phyloP scores from a whole-genome alignment of 2,329 filamentous ascomycete species.

The Penicillium sp. region DNA sequence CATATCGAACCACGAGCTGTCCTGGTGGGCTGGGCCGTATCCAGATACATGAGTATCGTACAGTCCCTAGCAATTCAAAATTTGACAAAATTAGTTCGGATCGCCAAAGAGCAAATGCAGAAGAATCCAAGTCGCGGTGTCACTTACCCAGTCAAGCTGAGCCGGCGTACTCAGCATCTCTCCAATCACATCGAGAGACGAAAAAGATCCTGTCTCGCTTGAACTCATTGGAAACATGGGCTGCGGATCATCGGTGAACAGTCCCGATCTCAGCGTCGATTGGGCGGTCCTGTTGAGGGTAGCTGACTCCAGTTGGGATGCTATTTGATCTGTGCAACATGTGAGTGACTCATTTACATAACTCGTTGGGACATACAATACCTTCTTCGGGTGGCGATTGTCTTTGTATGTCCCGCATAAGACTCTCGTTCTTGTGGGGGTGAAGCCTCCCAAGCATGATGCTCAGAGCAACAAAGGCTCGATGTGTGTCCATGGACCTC shows the following conservation, averaged over 20 bases:
- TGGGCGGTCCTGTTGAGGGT: slow-evolving; percentile 4
- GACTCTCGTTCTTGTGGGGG: slow-evolving; percentile 1
- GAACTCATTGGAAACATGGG: not conserved
- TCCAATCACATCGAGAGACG: slow-evolving; percentile 25
- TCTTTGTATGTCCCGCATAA: slow-evolving; percentile 3
- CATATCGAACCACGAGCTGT: slow-evolving; percentile 9
- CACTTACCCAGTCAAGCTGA: slow-evolving; percentile 31
- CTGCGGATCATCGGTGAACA: not conserved
- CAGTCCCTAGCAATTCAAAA: slow-evolving; percentile 9
- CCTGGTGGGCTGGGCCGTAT: slow-evolving; percentile 6
- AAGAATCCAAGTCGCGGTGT: not conserved
- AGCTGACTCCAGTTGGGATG: not conserved
- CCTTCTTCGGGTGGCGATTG: not conserved
- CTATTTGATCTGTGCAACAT: slow-evolving; percentile 1
- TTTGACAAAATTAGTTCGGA: not conserved
- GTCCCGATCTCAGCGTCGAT: not conserved
- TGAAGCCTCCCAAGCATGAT: slow-evolving; percentile 26
- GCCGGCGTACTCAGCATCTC: slow-evolving; percentile 30
- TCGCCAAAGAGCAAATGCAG: not conserved
- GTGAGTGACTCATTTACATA: not conserved
- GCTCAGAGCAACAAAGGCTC: slow-evolving; percentile 22
- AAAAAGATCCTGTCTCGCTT: slow-evolving; percentile 5
- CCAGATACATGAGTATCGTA: slow-evolving; percentile 17
- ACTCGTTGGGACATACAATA: not conserved
- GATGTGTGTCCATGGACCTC: slow-evolving; percentile 25